phyloP scores from a whole-genome alignment of 169 alveolate species.

The Blepharisma undulans region DNA sequence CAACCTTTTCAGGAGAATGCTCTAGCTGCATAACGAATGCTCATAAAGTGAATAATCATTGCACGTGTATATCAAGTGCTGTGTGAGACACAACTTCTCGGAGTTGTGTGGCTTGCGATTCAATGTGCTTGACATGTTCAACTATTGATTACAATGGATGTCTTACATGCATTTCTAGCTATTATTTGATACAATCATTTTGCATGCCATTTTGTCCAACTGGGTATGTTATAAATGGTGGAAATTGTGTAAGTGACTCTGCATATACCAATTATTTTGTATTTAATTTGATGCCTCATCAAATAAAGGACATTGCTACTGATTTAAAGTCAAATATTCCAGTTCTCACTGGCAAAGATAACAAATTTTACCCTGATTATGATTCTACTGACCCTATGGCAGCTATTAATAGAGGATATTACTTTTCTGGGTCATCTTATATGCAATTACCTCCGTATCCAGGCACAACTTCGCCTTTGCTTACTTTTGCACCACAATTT shows the following conservation, averaged over 20 bases:
- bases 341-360: background rate
- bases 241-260: background rate
- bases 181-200: background rate
- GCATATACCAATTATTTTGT: background rate
- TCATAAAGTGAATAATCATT: background rate
- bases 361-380: background rate
- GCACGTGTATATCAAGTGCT: background rate
- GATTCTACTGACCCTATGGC: background rate
- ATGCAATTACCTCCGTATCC: background rate
- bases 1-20: background rate
- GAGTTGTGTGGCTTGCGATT: background rate
- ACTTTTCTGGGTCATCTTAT: background rate
- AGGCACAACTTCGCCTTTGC: background rate
- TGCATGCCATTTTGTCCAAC: constrained; percentile 7
- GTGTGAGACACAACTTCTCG: background rate
- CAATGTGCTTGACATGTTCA: background rate
- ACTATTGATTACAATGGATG: background rate
- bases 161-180: background rate
- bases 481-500: background rate
- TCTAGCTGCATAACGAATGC: background rate
- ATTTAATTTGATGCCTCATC: background rate
- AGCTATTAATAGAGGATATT: background rate
- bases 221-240: background rate
- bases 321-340: background rate
- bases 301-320: background rate